Evolutionary conservation across 2,329 filamentous ascomycete genomes (phyloP).

Genomic region (Thielaviopsis euricoi): DNA sequence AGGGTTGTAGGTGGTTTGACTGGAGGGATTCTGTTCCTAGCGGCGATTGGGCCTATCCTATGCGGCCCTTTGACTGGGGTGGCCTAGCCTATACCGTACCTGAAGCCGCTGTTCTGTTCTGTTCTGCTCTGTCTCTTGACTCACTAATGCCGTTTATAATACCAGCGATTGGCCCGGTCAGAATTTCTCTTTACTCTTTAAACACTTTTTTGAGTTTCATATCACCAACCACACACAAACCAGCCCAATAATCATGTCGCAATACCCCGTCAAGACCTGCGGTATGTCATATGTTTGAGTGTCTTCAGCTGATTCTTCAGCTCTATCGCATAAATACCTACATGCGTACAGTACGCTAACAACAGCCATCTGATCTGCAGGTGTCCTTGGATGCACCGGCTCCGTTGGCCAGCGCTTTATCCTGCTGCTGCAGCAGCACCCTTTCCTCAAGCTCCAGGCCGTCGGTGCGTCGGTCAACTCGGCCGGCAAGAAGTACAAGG

Average conservation of each 20-base stretch:
- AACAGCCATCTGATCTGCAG: slow-evolving; percentile 25
- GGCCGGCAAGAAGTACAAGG: slow-evolving; percentile 83
- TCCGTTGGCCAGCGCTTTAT: slow-evolving; percentile 94
- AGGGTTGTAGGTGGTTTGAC: background rate
- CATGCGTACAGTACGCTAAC: too few relatives aligned
- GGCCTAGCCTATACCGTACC: background rate
- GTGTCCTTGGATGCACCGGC: slow-evolving; percentile 79
- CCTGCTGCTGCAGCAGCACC: slow-evolving; percentile 75
- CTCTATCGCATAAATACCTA: background rate
- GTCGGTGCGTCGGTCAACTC: slow-evolving; percentile 81
- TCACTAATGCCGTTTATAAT: background rate
- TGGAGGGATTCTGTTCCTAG: background rate
- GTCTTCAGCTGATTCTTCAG: too few relatives aligned
- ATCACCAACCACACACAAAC: background rate
- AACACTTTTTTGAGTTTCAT: too few relatives aligned
- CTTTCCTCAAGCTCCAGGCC: slow-evolving; percentile 70
- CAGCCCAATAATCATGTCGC: slow-evolving; percentile 15
- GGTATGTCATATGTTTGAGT: slow-evolving; percentile 23
- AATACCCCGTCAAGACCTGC: slow-evolving; percentile 42
- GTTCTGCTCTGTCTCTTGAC: too few relatives aligned
- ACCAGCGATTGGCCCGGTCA: background rate
- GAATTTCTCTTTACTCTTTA: background rate
- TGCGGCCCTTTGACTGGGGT: background rate
- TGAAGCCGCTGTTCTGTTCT: background rate
- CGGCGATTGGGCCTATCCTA: background rate